These are phyloP conservation scores for Beauveria rudraprayagi DNA, from an alignment of 2,329 filamentous ascomycete species.

Conservation along the genomic window DNA sequence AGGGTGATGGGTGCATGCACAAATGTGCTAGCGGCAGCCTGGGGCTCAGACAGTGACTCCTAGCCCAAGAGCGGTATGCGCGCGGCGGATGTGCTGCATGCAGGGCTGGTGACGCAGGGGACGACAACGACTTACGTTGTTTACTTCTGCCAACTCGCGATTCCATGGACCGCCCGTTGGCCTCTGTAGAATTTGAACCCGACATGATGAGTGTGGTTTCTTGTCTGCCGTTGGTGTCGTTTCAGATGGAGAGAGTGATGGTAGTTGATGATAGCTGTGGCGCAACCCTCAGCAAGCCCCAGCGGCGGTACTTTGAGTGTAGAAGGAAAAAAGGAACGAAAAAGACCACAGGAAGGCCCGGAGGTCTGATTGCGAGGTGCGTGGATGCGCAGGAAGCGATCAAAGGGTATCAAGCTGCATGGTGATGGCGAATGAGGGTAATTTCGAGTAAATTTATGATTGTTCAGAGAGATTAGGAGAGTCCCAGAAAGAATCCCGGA, in stretches of 20 bases:
- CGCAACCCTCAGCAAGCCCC: background rate
- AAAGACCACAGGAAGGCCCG: background rate
- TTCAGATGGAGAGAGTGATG: background rate
- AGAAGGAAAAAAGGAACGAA: background rate
- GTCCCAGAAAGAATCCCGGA: conserved; percentile 5
- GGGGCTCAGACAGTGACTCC: background rate
- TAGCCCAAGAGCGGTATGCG: background rate
- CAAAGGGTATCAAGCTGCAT: conserved; percentile 11
- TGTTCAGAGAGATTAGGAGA: background rate
- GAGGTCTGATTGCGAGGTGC: conserved; percentile 4
- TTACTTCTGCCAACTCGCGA: conserved; percentile 70
- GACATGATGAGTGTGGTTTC: conserved; percentile 23
- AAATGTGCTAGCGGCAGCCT: background rate
- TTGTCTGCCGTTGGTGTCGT: conserved; percentile 10
- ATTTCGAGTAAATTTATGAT: background rate
- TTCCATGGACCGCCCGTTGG: conserved; percentile 52
- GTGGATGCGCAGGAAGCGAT: conserved; percentile 8
- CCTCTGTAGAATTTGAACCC: conserved; percentile 27
- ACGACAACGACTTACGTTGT: conserved; percentile 58
- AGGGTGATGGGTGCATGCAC: background rate
- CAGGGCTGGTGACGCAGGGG: conserved; percentile 1
- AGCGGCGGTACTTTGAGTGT: conserved; percentile 1
- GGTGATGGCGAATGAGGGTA: background rate
- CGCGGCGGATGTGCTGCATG: background rate
- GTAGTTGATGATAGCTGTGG: background rate